A percentile compares a stretch with the other conserved stretches of the same genome.
Evolutionary conservation across 2,329 filamentous ascomycete genomes (phyloP).

Genomic region (Paramyrothecium sp.): DNA sequence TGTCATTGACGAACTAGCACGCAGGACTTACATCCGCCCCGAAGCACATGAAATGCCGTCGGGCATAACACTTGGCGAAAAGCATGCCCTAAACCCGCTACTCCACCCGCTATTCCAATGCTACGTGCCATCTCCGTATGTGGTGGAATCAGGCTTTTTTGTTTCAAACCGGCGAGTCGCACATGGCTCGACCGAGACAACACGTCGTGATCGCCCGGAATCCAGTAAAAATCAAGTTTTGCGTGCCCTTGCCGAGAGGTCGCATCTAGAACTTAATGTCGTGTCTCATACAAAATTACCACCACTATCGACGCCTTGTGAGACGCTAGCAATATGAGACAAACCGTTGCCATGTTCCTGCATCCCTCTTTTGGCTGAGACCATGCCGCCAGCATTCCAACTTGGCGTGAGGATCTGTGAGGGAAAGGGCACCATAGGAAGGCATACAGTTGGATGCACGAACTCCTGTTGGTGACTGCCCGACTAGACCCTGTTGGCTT

Average conservation of each 20-base stretch:
- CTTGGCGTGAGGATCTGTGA: no score
- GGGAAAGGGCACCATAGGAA: no score
- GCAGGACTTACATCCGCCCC: background rate
- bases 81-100: background rate
- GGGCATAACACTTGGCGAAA: background rate
- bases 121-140: background rate
- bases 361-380: no score
- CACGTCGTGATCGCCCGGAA: background rate
- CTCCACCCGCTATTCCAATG: background rate
- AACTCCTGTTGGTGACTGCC: no score
- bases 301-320: background rate
- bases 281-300: background rate
- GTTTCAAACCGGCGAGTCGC: background rate
- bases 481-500: background rate
- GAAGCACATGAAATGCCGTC: background rate
- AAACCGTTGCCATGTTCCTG: no score
- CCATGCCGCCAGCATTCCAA: no score
- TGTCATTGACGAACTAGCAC: background rate
- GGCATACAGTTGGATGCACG: no score
- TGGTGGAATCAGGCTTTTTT: background rate
- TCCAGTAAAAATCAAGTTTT: background rate
- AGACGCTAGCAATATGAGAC: no score
- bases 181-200: background rate
- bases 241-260: background rate
- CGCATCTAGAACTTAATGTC: background rate